Evolutionary conservation across 2,329 filamentous ascomycete genomes (phyloP).

Genomic region (Arthrobotrys sphaeroides): DNA sequence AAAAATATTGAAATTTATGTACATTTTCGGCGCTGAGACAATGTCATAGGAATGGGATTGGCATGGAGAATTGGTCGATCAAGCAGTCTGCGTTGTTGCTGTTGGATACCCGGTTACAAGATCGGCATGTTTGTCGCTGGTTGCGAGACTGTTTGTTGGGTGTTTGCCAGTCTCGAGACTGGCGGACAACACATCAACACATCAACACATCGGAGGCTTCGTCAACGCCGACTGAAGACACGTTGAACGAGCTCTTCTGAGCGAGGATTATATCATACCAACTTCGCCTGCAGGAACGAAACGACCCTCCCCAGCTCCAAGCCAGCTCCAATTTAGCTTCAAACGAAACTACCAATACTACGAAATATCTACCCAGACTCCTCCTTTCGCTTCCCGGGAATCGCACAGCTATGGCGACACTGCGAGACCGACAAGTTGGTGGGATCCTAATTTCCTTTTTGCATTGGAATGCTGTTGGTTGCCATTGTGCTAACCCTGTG

Average conservation of each 20-base stretch:
- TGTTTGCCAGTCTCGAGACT: too few species aligned
- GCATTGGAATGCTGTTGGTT: constrained; percentile 9
- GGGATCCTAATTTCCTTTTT: constrained; percentile 40
- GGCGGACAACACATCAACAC: constrained; percentile 28
- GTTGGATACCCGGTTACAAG: too few species aligned
- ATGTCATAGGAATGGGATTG: too few species aligned
- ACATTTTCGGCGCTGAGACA: too few species aligned
- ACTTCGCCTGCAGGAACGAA: constrained; percentile 2
- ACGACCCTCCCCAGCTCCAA: neutral
- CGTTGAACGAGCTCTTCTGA: constrained; percentile 31
- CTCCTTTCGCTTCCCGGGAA: neutral
- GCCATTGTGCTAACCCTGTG: constrained; percentile 7
- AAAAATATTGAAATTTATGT: too few species aligned
- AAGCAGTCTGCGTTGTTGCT: too few species aligned
- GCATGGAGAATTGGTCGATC: too few species aligned
- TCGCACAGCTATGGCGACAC: constrained; percentile 40
- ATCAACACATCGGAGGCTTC: constrained; percentile 44
- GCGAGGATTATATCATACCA: too few species aligned
- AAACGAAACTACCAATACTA: neutral
- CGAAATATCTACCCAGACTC: too few species aligned
- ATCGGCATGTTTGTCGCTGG: too few species aligned
- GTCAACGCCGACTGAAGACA: constrained; percentile 46
- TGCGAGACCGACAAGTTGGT: constrained; percentile 54
- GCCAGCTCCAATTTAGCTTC: neutral
- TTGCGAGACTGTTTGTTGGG: too few species aligned